These are phyloP conservation scores for Dalbergia cochinchinensis DNA, from an alignment of 306 rosid species.

Conservation along the genomic window DNA sequence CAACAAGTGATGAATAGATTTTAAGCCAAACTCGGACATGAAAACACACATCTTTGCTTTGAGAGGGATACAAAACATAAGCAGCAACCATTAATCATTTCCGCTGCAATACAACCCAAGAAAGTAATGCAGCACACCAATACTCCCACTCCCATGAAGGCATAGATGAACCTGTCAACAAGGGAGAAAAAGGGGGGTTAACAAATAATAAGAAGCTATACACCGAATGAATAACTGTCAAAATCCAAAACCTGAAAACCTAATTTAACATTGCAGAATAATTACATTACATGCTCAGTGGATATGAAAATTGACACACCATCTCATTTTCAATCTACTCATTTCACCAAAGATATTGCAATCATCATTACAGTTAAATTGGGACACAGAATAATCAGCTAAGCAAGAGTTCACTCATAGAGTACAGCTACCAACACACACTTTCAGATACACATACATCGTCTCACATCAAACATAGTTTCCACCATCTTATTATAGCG, in stretches of 20 bases:
- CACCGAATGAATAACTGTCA: constrained; percentile 29
- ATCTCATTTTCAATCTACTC: constrained; percentile 9
- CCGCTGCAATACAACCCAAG: constrained; percentile 93
- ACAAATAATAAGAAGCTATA: constrained; percentile 5
- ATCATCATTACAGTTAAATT: constrained; percentile 31
- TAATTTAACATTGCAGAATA: constrained; percentile 28
- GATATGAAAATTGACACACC: background rate
- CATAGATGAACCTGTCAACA: constrained; percentile 87
- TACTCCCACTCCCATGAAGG: constrained; percentile 87
- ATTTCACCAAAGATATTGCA: constrained; percentile 8
- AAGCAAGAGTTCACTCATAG: background rate
- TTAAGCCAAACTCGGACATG: constrained; percentile 33
- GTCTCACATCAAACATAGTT: background rate
- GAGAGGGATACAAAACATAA: constrained; percentile 93
- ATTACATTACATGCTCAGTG: background rate
- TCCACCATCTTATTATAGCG: background rate
- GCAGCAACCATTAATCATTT: constrained; percentile 83
- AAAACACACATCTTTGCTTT: background rate
- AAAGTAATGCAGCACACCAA: constrained; percentile 72
- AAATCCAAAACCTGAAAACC: constrained; percentile 19
- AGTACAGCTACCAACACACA: background rate
- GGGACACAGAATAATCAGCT: constrained; percentile 13
- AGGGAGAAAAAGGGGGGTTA: background rate
- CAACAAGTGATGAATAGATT: constrained; percentile 34
- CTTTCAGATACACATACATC: background rate